Evolutionary conservation across 805 yeast species (phyloP).

Genomic region (Debaryomyces castellii): DNA sequence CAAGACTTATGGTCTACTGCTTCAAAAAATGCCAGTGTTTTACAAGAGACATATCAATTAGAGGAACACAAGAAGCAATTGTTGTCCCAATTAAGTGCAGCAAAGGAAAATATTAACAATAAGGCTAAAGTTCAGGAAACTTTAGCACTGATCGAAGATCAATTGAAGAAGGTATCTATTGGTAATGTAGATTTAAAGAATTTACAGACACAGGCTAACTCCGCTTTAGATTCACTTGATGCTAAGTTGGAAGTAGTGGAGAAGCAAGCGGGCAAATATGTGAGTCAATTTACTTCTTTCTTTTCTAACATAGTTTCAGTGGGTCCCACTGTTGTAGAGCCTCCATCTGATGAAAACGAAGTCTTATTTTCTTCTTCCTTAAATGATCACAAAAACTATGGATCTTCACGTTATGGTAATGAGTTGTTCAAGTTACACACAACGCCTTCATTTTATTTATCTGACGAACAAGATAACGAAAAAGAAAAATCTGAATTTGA

Average conservation of each 20-base stretch:
- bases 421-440: conserved; percentile 43
- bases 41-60: conserved; percentile 28
- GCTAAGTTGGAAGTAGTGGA: conserved; percentile 70
- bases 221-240: conserved; percentile 69
- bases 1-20: conserved; percentile 33
- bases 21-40: conserved; percentile 27
- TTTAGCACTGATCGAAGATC: conserved; percentile 26
- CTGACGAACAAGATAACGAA: conserved; percentile 13
- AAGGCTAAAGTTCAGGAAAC: conserved; percentile 21
- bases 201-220: conserved; percentile 45
- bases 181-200: conserved; percentile 21
- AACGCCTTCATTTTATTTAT: conserved; percentile 18
- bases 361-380: conserved; percentile 19
- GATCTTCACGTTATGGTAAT: conserved; percentile 37
- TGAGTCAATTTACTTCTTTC: conserved; percentile 56
- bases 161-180: conserved; percentile 22
- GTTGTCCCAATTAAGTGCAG: conserved; percentile 25
- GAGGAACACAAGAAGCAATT: conserved; percentile 29
- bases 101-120: conserved; percentile 23
- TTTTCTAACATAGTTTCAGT: conserved; percentile 40
- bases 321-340: conserved; percentile 13
- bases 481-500: conserved; percentile 30
- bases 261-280: conserved; percentile 60
- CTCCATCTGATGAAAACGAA: conserved; percentile 12
- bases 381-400: conserved; percentile 25